Evolutionary conservation across 2,329 filamentous ascomycete species (phyloP).

Genomic region (Penicillium polonicum): DNA sequence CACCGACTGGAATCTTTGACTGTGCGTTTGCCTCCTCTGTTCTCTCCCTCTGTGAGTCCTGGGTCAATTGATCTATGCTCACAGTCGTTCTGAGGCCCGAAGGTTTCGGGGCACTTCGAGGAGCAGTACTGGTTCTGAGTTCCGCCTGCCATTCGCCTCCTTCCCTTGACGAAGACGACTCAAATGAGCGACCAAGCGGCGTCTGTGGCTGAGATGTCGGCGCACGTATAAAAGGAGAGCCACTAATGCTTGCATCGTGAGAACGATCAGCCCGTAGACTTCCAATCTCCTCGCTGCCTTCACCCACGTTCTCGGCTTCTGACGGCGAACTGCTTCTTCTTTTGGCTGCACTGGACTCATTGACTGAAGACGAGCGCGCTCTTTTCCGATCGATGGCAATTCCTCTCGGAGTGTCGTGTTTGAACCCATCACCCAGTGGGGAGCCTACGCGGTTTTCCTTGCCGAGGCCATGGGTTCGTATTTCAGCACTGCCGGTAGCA

Average conservation of each 20-base stretch:
- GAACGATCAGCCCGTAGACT: slow-evolving; percentile 29
- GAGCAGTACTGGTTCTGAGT: slow-evolving; percentile 14
- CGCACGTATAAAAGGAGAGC: slow-evolving; percentile 50
- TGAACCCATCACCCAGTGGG: slow-evolving; percentile 16
- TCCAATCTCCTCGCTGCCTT: slow-evolving; percentile 21
- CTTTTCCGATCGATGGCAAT: slow-evolving; percentile 28
- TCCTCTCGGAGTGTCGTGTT: slow-evolving; percentile 7
- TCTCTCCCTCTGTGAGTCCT: slow-evolving; percentile 14
- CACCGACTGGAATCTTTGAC: slow-evolving; percentile 74
- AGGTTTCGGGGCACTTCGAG: slow-evolving; percentile 23
- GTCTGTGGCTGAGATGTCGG: slow-evolving; percentile 33
- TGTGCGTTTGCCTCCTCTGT: slow-evolving; percentile 33
- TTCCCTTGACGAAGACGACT: slow-evolving; percentile 27
- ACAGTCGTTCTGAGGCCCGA: slow-evolving; percentile 30
- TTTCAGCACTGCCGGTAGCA: slow-evolving; percentile 11
- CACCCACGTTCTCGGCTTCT: slow-evolving; percentile 24
- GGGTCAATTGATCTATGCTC: slow-evolving; percentile 22
- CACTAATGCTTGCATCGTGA: slow-evolving; percentile 45
- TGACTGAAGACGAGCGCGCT: slow-evolving; percentile 34
- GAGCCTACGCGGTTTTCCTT: slow-evolving; percentile 23
- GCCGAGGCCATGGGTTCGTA: slow-evolving; percentile 6
- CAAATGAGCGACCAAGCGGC: slow-evolving; percentile 32
- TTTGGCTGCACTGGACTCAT: slow-evolving; percentile 30
- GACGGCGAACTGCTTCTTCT: slow-evolving; percentile 29
- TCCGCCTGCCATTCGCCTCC: slow-evolving; percentile 23